Base-by-base conservation (phyloP, 495 filamentous ascomycete species). In the Aspergillus nanangensis region DNA sequence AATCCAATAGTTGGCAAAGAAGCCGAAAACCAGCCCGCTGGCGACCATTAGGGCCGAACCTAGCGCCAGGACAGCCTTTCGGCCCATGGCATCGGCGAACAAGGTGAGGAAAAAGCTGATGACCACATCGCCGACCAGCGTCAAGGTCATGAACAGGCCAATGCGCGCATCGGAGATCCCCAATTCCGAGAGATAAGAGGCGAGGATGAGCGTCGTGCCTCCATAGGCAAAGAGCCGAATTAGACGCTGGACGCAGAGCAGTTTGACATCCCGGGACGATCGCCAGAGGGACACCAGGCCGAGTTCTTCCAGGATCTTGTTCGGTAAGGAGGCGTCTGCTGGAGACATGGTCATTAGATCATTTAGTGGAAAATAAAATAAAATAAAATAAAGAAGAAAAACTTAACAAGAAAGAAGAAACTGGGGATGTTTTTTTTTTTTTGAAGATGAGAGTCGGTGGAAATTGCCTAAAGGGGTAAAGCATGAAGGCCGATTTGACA, bases 131-230 rank as follows among this genome's bases (percentile, higher is more conserved):
- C 90, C 89, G 14, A 87, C 65, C 42, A 94, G 66, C 0, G 90
- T 95, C 38, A 92, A 65, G 3, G 86, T 90, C 88, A 95, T 95
- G 62, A 95, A 93, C 4, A 90, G 71, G 13, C 90, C 90, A 34
- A 87, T 90, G n/a, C 71, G 71, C n/a, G 79, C 72, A 53, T 88
- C 81, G 0, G 85, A 75, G 50, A 83, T 78, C 9, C 70, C 72
- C 17, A 93, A 64, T 4, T 78, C 77, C 0, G 78, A 78, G 36
- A 94, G 75, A 56, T 86, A 83, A 3, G 78, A 77, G 8, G 81
- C 88, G 13, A 93, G 74, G 39, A 95, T 84, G 19, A 95, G 71
- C 0, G 84, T 83, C 13, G 81, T 82, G 15, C 77, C 79, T 31
- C 87, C 87, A 53, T 92, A 92, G 9, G 88, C 89, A 52, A 88